Evolutionary conservation across 129 eudicot genomes (phyloP).

Genomic region (Flaveria robusta): DNA sequence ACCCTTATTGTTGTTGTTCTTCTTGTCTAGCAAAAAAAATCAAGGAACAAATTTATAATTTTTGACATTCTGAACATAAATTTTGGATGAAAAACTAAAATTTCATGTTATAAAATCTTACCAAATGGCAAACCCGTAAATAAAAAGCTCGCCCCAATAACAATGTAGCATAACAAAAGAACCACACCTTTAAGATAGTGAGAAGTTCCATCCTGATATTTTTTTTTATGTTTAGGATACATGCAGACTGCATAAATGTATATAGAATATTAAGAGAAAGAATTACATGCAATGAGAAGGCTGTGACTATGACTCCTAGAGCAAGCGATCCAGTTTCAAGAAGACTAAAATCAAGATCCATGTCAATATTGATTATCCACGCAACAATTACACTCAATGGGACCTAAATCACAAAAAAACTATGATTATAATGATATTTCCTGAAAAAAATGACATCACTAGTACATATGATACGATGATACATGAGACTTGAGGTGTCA

Average conservation of each 20-base stretch:
- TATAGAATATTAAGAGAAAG: not conserved
- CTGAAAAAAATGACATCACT: not conserved
- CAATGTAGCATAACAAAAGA: conserved; percentile 76
- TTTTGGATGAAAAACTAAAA: not conserved
- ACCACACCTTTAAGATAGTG: conserved; percentile 89
- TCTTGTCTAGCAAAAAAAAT: conserved; percentile 12
- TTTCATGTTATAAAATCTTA: conserved; percentile 27
- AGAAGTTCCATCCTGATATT: conserved; percentile 85
- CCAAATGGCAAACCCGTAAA: conserved; percentile 41
- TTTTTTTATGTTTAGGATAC: not conserved
- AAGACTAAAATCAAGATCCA: conserved; percentile 73
- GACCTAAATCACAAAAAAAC: conserved; percentile 41
- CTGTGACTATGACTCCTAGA: conserved; percentile 64
- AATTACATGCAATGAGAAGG: conserved; percentile 73
- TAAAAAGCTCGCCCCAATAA: conserved; percentile 66
- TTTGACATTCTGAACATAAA: not conserved
- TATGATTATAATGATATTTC: conserved; percentile 2
- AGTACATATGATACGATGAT: not conserved
- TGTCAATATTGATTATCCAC: conserved; percentile 61
- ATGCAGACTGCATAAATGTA: not conserved
- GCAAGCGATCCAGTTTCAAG: conserved; percentile 69
- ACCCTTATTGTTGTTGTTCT: not conserved
- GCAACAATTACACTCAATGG: conserved; percentile 60
- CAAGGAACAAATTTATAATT: not conserved
- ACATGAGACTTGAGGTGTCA: not conserved